These are phyloP conservation scores for Neurospora sp. DNA, from an alignment of 495 filamentous ascomycete species.

Conservation along the genomic window DNA sequence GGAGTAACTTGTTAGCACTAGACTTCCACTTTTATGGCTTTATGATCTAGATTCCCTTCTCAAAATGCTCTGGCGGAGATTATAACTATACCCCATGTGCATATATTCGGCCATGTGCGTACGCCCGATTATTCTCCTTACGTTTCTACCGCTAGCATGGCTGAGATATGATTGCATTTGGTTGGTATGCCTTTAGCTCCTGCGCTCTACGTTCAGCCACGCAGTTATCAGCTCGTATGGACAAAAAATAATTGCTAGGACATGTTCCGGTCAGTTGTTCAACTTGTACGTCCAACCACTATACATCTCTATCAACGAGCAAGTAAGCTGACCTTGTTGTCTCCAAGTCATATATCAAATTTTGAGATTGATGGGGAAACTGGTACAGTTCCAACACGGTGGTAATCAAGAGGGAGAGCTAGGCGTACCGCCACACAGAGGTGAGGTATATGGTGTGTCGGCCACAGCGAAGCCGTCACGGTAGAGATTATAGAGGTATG, in stretches of 20 bases:
- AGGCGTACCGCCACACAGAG: background rate
- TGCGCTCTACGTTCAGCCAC: background rate
- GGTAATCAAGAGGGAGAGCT: background rate
- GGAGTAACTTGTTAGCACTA: background rate
- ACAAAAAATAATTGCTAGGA: background rate
- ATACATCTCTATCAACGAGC: background rate
- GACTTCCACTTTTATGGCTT: background rate
- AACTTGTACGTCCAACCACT: background rate
- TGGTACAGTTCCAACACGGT: background rate
- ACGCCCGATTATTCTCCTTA: background rate
- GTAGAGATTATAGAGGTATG: background rate
- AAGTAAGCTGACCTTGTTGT: background rate
- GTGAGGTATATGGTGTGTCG: background rate
- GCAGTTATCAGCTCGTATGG: background rate
- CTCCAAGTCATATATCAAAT: background rate
- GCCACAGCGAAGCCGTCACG: background rate
- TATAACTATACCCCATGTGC: too few relatives aligned
- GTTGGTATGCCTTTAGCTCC: background rate
- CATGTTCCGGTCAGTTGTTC: background rate
- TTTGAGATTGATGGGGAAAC: background rate
- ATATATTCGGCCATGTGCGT: background rate
- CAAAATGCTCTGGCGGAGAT: background rate
- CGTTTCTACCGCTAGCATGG: background rate
- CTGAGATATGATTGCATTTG: background rate
- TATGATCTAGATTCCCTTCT: background rate